Evolutionary conservation across 768 basidiomycete species (phyloP).

Genomic region (Tulasnella calospora): DNA sequence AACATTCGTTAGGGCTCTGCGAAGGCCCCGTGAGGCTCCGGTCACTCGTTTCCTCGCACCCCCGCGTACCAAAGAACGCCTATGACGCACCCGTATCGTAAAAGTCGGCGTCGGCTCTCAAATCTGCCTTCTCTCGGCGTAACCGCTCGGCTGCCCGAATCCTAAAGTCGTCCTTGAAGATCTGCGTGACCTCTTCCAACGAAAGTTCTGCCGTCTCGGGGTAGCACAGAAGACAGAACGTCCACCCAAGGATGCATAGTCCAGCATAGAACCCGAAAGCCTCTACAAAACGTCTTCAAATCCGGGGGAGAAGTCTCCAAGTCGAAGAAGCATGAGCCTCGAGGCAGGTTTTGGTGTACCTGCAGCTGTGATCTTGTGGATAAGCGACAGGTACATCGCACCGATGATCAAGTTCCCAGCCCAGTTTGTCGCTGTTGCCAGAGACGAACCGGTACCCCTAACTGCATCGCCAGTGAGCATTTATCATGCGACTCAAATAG

Average conservation of each 20-base stretch:
- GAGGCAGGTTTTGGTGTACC: conserved; percentile 32
- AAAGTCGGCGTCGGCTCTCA: background rate
- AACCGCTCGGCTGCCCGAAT: conserved; percentile 30
- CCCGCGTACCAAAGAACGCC: too few species aligned
- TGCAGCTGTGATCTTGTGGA: conserved; percentile 64
- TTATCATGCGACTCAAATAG: background rate
- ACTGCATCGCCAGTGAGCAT: conserved; percentile 39
- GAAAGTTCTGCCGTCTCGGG: conserved; percentile 75
- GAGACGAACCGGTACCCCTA: conserved; percentile 69
- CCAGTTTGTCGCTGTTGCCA: conserved; percentile 76
- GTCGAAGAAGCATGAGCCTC: background rate
- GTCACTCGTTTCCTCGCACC: too few species aligned
- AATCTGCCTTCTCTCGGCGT: conserved; percentile 22
- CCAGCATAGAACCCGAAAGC: conserved; percentile 76
- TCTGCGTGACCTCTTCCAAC: conserved; percentile 52
- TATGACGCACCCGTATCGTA: background rate
- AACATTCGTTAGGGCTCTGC: too few species aligned
- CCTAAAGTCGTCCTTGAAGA: conserved; percentile 35
- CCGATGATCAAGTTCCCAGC: conserved; percentile 68
- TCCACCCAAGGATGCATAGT: conserved; percentile 55
- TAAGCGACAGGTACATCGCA: conserved; percentile 74
- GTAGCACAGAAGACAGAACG: conserved; percentile 67
- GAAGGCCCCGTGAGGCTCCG: too few species aligned
- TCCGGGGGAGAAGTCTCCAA: background rate
- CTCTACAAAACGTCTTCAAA: conserved; percentile 31